Percentiles rank a stretch among this genome's conserved stretches.
Conservation (phyloP, 2,329 filamentous ascomycete species). For the Boeremia exigua region DNA sequence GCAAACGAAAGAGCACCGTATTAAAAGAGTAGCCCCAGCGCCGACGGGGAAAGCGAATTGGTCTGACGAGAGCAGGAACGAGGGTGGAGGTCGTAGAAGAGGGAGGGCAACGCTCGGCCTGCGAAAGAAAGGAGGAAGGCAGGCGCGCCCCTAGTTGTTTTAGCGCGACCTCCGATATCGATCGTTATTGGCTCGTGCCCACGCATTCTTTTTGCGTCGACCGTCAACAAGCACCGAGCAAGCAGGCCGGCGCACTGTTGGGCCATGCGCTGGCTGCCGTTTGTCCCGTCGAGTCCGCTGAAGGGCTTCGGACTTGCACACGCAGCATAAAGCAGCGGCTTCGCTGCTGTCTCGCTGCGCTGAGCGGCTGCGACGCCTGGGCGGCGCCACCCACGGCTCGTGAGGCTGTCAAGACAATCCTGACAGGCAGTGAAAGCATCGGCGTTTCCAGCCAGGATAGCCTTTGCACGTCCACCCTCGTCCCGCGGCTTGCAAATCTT, state of each 20-base stretch:
- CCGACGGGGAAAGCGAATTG: conserved; percentile 31
- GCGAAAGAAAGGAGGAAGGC: conserved; percentile 20
- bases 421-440: conserved; percentile 16
- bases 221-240: conserved; percentile 10
- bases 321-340: conserved; percentile 3
- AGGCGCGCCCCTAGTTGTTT: conserved; percentile 16
- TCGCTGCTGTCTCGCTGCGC: not conserved
- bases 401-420: conserved; percentile 7
- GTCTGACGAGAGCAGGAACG: conserved; percentile 34
- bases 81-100: conserved; percentile 26
- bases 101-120: conserved; percentile 20
- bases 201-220: conserved; percentile 14
- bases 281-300: not conserved
- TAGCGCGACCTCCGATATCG: conserved; percentile 14
- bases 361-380: not conserved
- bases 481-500: conserved; percentile 16
- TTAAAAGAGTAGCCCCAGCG: conserved; percentile 35
- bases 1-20: conserved; percentile 36
- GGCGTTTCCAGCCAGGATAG: conserved; percentile 17
- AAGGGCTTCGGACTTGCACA: not conserved
- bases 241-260: conserved; percentile 15
- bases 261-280: conserved; percentile 9
- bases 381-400: conserved; percentile 9
- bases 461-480: conserved; percentile 6
- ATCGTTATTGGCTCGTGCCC: conserved; percentile 11